Evolutionary conservation across 345 rosid species (phyloP).

Genomic region (Clausena lansium): DNA sequence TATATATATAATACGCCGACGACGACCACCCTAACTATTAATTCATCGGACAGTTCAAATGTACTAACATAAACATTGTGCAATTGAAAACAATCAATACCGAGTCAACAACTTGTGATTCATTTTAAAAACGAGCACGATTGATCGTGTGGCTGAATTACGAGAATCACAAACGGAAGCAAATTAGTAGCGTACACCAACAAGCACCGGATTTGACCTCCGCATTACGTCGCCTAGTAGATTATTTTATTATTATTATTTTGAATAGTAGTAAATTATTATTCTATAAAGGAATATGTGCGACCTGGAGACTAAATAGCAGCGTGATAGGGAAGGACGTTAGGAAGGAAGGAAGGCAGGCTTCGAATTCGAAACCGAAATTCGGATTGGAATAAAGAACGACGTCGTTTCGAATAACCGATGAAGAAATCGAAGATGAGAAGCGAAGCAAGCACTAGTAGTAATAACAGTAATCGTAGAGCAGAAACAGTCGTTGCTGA

Average conservation of each 20-base stretch:
- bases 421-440: conserved; percentile 34
- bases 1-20: too few species aligned
- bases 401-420: not conserved
- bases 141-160: not conserved
- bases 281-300: not conserved
- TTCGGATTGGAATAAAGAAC: not conserved
- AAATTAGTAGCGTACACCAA: not conserved
- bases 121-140: not conserved
- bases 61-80: too few species aligned
- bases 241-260: not conserved
- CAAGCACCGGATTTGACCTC: not conserved
- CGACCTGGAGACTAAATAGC: not conserved
- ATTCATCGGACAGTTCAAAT: too few species aligned
- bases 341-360: not conserved
- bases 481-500: conserved; percentile 63
- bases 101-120: not conserved
- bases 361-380: not conserved
- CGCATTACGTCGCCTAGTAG: not conserved
- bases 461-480: conserved; percentile 26
- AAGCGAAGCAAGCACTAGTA: conserved; percentile 75
- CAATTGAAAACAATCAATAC: not conserved
- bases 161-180: not conserved
- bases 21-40: too few species aligned
- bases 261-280: not conserved
- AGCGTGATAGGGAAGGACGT: not conserved